Base-by-base conservation (phyloP, 345 rosid genomes). In the Arabidopsis arenosa region DNA sequence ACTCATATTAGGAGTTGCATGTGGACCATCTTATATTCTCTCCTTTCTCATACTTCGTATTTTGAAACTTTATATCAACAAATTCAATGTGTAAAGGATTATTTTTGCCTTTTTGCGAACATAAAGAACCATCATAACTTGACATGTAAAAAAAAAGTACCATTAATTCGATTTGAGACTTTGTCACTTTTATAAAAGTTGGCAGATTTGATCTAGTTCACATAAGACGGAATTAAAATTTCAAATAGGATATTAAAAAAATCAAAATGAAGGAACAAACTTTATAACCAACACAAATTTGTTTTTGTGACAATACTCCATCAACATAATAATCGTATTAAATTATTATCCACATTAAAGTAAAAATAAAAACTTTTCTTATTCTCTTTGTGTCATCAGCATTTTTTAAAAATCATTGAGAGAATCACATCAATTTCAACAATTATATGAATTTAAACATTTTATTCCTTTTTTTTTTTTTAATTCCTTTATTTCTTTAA, bases 1-100 rank as follows among this genome's bases (percentile, higher is more conserved):
- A 56, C 72, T 74, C 41, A 35, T 56, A 13, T 66, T 65, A 35
- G 51, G 72, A 47, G 53, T 66, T 74, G 78, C 66, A 26, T 47
- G 52, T 66, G 73, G 53, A 66, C 44, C 53, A 75, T 66, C 44
- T 26, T 66, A 37, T 57, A 57, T 66, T 35, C 28, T 36, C 26
- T 70, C 15, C 47, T 45, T 18, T 40, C 9, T 21, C 57, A 12
- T 30, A 32, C 73, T 55, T 55, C 6, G 35, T 48, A 62, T 11
- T 17, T 53, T 6, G 51, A 26, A 28, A 8, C 37, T 40, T 52
- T 51, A 35, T 53, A 26, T 23, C 55, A 56, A 43, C 44, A 57
- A 15, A 44, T 56, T 32, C 6, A 18, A 70, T 33, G 54, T 57
- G n/a, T 33, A 70, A 53, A 73, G 45, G 2, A 28, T 64, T 17